Percentiles rank a stretch among this genome's conserved stretches.
Conservation (phyloP, 345 rosid genomes). For the Rhodamnia argentea region DNA sequence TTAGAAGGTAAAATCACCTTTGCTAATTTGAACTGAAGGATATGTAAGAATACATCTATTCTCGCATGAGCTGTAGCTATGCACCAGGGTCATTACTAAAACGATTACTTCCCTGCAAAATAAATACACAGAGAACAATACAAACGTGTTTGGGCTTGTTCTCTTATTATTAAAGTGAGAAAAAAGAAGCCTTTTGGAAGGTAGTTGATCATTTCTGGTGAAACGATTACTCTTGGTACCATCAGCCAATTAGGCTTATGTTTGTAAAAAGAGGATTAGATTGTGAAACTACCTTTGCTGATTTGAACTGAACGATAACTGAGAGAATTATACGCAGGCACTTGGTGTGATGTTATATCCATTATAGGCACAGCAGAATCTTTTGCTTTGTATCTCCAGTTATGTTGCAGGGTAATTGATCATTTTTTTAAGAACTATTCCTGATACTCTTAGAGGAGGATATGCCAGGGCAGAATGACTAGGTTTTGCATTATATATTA, state of each 20-base stretch:
- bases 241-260: not conserved
- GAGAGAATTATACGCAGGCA: not conserved
- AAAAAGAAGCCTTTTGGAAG: not conserved
- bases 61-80: not conserved
- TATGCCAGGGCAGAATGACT: not conserved
- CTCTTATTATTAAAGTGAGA: not conserved
- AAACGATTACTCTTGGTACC: not conserved
- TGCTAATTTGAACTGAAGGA: not conserved
- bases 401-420: not conserved
- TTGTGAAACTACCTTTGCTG: not conserved
- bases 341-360: not conserved
- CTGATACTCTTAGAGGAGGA: not conserved
- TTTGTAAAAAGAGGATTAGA: not conserved
- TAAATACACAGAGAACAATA: not conserved
- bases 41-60: not conserved
- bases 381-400: not conserved
- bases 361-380: not conserved
- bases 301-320: not conserved
- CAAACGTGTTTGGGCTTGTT: not conserved
- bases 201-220: not conserved
- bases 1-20: not conserved
- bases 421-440: not conserved
- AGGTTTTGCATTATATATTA: not conserved
- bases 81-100: not conserved
- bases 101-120: not conserved